phyloP scores from a whole-genome alignment of 2,329 filamentous ascomycete genomes.

The Epicoccum nigrum region DNA sequence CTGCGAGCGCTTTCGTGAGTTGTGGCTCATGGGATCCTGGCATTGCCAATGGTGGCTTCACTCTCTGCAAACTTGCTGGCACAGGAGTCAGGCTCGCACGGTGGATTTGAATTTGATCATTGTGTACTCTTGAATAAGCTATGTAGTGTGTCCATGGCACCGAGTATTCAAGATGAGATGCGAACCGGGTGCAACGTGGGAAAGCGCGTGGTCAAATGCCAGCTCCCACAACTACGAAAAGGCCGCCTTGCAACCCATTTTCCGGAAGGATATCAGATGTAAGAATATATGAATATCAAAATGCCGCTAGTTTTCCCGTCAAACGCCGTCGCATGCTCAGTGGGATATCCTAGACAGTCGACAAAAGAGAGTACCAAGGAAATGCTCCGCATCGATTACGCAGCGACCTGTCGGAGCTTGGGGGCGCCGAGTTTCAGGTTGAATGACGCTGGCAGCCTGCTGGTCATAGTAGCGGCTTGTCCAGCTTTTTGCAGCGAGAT shows the following conservation, averaged over 20 bases:
- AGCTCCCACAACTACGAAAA: constrained; percentile 13
- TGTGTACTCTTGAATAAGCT: background rate
- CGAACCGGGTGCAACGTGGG: constrained; percentile 1
- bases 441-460: constrained; percentile 43
- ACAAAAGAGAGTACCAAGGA: constrained; percentile 20
- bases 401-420: constrained; percentile 32
- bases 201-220: constrained; percentile 18
- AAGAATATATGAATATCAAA: constrained; percentile 1
- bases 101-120: background rate
- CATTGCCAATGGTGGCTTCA: too few species aligned
- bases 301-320: constrained; percentile 23
- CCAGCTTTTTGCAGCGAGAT: constrained; percentile 47
- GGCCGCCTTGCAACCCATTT: background rate
- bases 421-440: constrained; percentile 36
- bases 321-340: constrained; percentile 33
- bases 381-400: constrained; percentile 11
- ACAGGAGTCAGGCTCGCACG: background rate
- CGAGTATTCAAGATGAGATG: background rate
- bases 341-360: constrained; percentile 30
- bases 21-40: background rate
- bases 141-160: background rate
- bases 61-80: too few species aligned
- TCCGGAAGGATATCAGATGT: constrained; percentile 7
- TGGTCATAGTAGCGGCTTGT: constrained; percentile 45
- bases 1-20: background rate